These are phyloP conservation scores for Mortierella sp. DNA, from an alignment of 371 early-diverging fungal genomes.

Conservation along the genomic window DNA sequence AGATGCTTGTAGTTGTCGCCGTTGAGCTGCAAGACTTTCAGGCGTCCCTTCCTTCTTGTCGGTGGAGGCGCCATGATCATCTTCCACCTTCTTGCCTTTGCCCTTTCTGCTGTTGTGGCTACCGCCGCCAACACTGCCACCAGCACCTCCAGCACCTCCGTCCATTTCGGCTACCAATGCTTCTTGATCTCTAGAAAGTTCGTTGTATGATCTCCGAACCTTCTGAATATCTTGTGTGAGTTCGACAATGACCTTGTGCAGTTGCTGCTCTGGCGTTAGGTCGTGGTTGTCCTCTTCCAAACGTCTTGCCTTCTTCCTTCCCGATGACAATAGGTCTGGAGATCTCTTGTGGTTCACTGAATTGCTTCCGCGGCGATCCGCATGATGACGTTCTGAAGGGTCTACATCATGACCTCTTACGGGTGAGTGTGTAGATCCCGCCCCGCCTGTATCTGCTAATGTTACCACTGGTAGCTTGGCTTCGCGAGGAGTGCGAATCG, in stretches of 20 bases:
- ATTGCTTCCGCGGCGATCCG: too few relatives aligned
- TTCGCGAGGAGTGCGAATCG: too few relatives aligned
- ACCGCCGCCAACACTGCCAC: background rate
- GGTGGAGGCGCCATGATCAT: background rate
- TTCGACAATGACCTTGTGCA: slow-evolving; percentile 7
- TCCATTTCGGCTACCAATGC: too few relatives aligned
- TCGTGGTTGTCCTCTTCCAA: background rate
- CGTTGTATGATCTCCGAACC: slow-evolving; percentile 24
- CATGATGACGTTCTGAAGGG: too few relatives aligned
- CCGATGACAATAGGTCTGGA: background rate
- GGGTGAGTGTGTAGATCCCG: too few relatives aligned
- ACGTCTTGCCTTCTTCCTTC: background rate
- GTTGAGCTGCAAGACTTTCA: slow-evolving; percentile 2
- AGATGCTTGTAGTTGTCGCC: slow-evolving; percentile 14
- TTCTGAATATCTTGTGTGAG: slow-evolving; percentile 20
- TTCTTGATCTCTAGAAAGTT: slow-evolving; percentile 21
- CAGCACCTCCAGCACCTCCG: background rate
- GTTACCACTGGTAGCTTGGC: too few relatives aligned
- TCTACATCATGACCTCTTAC: too few relatives aligned
- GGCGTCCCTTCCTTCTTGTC: background rate
- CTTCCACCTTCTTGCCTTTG: too few relatives aligned
- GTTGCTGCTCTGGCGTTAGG: slow-evolving; percentile 23
- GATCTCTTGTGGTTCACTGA: background rate
- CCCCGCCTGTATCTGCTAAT: too few relatives aligned
- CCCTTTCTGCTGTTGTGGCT: background rate